Evolutionary conservation across 805 yeast species (phyloP), one percentile per base, ranked within the genome.

Genomic region (Cyberlindnera suaveolens): DNA sequence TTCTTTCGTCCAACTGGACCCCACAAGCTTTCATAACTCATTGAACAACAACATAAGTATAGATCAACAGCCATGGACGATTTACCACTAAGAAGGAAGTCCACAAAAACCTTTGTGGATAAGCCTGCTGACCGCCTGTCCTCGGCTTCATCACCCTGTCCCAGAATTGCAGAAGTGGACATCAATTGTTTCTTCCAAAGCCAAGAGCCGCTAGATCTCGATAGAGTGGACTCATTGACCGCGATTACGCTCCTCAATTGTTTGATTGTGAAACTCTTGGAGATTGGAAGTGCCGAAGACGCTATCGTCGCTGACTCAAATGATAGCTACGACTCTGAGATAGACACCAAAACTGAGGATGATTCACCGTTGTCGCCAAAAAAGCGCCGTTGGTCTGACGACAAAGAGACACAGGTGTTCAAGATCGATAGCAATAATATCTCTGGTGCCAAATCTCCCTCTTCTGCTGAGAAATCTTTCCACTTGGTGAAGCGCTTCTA

Each of bases 401-500:
- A 46, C 14, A 11, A 13, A 10, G 29, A 15, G 18, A 19, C 15
- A 6, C 27, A 16, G 19, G 29, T 20, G 11, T 19, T 31, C 27
- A 10, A 36, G 9, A 34, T 39, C 8, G 38, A 19, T 5, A 31
- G 30, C 2, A 31, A 34, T 13, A 14, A 31, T 13, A 17, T 13
- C 13, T 18, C 11, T 11, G 20, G 17, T n/a, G 19, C 35, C 14
- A 36, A 33, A 34, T 16, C 36, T 5, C 20, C 18, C 3, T 37
- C 42, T 6, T 39, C 40, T 19, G 16, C 41, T 11, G 19, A 36
- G 6, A 30, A 36, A 30, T 26, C 27, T 20, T n/a, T 27, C 8
- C 59, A 52, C 36, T 35, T 61, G 19, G 46, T 51, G 6, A 49
- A 43, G 29, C 45, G 58, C 31, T 62, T 62, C 36, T 40, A 48